Evolutionary conservation across 495 filamentous ascomycete species (phyloP).

Genomic region (Amorphotheca resinae): DNA sequence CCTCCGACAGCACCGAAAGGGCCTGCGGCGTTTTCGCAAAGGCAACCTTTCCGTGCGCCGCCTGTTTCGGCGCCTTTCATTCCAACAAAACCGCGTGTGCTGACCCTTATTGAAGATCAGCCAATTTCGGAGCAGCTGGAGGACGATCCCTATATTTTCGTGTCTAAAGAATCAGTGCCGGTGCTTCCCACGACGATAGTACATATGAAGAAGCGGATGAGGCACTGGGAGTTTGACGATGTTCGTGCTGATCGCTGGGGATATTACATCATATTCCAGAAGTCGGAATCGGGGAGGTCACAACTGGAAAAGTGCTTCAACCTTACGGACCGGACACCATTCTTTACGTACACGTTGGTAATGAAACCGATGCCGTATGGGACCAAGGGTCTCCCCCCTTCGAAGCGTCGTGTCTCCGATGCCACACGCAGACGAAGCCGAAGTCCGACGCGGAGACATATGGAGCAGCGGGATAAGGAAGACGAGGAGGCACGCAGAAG

Average conservation of each 20-base stretch:
- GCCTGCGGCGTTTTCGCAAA: slow-evolving; percentile 30
- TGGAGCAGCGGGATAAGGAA: slow-evolving; percentile 42
- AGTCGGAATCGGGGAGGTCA: slow-evolving; percentile 57
- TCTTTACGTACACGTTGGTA: slow-evolving; percentile 88
- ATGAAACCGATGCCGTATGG: slow-evolving; percentile 67
- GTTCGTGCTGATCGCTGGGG: slow-evolving; percentile 73
- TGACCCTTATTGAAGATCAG: slow-evolving; percentile 44
- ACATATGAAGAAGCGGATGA: slow-evolving; percentile 78
- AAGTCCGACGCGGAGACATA: slow-evolving; percentile 21
- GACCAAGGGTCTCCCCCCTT: slow-evolving; percentile 33
- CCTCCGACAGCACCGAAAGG: slow-evolving; percentile 79
- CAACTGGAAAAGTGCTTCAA: slow-evolving; percentile 68
- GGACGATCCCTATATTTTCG: slow-evolving; percentile 83
- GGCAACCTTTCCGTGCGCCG: slow-evolving; percentile 7
- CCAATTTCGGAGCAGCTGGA: slow-evolving; percentile 55
- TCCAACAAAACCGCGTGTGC: slow-evolving; percentile 31
- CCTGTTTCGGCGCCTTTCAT: slow-evolving; percentile 21
- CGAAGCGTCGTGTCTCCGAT: slow-evolving; percentile 13
- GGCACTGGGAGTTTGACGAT: slow-evolving; percentile 60
- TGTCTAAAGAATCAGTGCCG: slow-evolving; percentile 73
- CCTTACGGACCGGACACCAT: slow-evolving; percentile 54
- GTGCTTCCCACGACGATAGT: slow-evolving; percentile 71
- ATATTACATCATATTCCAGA: slow-evolving; percentile 83
- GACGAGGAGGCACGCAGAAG: slow-evolving; percentile 44
- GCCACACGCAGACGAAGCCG: slow-evolving; percentile 16